Evolutionary conservation across 2,329 filamentous ascomycete genomes (phyloP), one percentile per base, ranked within the genome.

Genomic region (Balansia obtecta): DNA sequence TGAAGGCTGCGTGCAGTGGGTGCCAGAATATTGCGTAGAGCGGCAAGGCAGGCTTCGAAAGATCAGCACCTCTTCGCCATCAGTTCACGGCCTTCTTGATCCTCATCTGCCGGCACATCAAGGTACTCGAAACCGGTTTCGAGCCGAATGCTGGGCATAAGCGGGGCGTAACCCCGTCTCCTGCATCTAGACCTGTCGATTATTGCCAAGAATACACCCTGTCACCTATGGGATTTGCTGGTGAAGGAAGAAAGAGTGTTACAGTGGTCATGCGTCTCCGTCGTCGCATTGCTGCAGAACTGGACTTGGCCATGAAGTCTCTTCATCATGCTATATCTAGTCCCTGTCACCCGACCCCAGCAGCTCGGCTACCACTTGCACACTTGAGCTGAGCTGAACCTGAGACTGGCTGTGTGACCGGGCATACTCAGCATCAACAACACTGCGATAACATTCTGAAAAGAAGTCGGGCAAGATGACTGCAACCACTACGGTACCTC

Each of bases 401-500:
- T 27, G 27, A 27, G 27, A 2, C 8, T 27, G 8, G 27, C 27
- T 27, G 27, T 8, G 27, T 37, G 15, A 7, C 34, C 4, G 34
- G 15, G 34, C 2, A 12, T 37, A 4, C 34, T 37, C 34, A 37
- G 34, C 9, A 37, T 37, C 34, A 12, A 15, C 5, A 3, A 37
- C 20, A 22, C 20, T 12, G 4, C 34, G 11, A 37, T 12, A 37
- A 37, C 7, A 15, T 37, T 13, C 34, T 12, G 34, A 15, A 10
- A 45, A n/a, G 11, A n/a, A n/a, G n/a, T n/a, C 37, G 20, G 18
- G 12, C 16, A 44, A n/a, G 16, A 46, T 40, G 40, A 15, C 45
- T 9, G 12, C 22, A 22, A 18, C 22, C 27, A 30, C 41, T 13
- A 42, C 32, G 16, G 63, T 72, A 10, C 71, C 71, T 2, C 65